Percentiles rank a stretch among this genome's conserved stretches.
phyloP scores from a whole-genome alignment of 345 rosid genomes.

The Hevea brasiliensis region DNA sequence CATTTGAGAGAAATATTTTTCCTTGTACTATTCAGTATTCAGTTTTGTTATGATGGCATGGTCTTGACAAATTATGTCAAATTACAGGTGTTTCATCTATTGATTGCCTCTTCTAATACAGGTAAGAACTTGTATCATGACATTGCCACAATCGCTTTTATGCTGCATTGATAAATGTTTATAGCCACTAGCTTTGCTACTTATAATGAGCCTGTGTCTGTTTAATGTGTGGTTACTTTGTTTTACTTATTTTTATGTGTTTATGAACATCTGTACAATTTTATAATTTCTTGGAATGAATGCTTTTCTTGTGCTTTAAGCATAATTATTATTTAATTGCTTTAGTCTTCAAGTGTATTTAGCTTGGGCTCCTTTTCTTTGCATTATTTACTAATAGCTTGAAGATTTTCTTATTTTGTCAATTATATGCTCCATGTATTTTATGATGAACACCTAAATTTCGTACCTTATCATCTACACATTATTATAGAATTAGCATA shows the following conservation, averaged over 20 bases:
- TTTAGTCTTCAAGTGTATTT: background rate
- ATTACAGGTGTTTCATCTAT: conserved; percentile 63
- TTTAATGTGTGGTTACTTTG: background rate
- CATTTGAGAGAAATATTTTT: background rate
- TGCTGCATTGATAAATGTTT: conserved; percentile 2
- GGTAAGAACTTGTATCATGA: conserved; percentile 37
- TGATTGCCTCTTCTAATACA: conserved; percentile 57
- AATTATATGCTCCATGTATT: background rate
- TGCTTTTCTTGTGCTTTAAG: background rate
- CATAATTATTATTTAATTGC: background rate
- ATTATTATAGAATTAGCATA: background rate
- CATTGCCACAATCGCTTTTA: background rate
- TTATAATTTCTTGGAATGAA: background rate
- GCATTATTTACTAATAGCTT: background rate
- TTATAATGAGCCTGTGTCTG: background rate
- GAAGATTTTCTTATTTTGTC: background rate
- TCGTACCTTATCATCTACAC: background rate
- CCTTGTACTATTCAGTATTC: conserved; percentile 13
- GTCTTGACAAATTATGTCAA: conserved; percentile 20
- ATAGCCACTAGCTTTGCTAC: background rate
- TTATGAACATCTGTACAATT: background rate
- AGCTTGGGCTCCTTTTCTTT: background rate
- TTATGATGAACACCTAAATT: conserved; percentile 4
- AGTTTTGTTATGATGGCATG: conserved; percentile 12
- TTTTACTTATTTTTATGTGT: background rate